Percentiles rank a stretch among this genome's conserved stretches.
Evolutionary conservation across 2,329 filamentous ascomycete species (phyloP).

Genomic region (Ambrosiella beaveri): DNA sequence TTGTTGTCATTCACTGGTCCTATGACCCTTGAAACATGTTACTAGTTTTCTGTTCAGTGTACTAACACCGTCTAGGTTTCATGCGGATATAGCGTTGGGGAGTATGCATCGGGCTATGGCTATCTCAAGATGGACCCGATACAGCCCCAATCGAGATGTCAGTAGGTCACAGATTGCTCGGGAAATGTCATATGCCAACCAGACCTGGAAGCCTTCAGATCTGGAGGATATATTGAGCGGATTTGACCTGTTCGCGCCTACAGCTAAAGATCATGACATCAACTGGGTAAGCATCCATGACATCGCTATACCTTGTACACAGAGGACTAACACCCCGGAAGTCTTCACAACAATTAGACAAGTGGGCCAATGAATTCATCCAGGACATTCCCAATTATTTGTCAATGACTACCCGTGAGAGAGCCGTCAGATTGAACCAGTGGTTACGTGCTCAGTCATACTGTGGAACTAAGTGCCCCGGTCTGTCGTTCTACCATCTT

Average conservation of each 20-base stretch:
- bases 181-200: background rate
- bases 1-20: background rate
- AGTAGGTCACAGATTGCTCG: background rate
- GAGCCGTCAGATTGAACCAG: constrained; percentile 47
- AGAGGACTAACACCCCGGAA: constrained; percentile 18
- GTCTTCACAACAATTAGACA: constrained; percentile 49
- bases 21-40: no score
- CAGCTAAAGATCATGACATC: constrained; percentile 55
- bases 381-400: constrained; percentile 34
- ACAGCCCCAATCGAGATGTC: constrained; percentile 7
- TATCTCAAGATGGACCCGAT: constrained; percentile 51
- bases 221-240: constrained; percentile 62
- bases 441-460: constrained; percentile 56
- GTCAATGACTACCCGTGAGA: constrained; percentile 42
- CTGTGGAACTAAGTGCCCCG: constrained; percentile 39
- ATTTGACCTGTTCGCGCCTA: constrained; percentile 79
- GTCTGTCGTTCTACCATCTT: constrained; percentile 7
- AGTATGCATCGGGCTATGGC: constrained; percentile 69
- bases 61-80: constrained; percentile 10
- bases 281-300: constrained; percentile 39
- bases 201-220: constrained; percentile 4
- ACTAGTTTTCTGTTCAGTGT: no score
- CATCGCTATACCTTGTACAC: background rate
- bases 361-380: constrained; percentile 40
- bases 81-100: constrained; percentile 5